Percentiles rank a stretch among this genome's conserved stretches.
Evolutionary conservation across 257 asterid species (phyloP).

Genomic region (Buddleja alternifolia): DNA sequence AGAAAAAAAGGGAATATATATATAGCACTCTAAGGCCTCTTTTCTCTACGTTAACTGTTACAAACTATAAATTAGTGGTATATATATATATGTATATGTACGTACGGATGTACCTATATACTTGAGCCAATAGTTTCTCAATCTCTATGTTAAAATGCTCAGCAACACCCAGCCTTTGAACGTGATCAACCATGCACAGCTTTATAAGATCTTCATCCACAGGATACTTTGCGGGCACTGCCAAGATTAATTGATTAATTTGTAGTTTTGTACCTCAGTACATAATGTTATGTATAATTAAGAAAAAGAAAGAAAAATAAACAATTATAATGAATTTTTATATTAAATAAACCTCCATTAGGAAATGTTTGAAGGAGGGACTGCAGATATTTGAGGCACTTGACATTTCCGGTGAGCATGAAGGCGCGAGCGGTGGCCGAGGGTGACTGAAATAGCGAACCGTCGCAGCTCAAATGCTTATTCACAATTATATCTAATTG

Average conservation of each 20-base stretch:
- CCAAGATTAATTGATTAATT: conserved; percentile 1
- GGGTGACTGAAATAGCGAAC: conserved; percentile 55
- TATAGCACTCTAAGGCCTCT: too few species aligned
- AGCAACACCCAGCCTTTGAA: conserved; percentile 60
- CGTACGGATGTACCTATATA: too few species aligned
- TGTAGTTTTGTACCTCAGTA: too few species aligned
- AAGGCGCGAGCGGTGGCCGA: conserved; percentile 58
- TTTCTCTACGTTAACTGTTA: too few species aligned
- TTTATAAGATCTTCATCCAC: conserved; percentile 49
- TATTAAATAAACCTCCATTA: conserved; percentile 40
- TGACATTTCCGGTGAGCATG: conserved; percentile 37
- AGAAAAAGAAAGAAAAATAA: background rate
- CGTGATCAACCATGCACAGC: conserved; percentile 53
- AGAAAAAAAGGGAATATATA: too few species aligned
- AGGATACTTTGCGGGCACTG: conserved; percentile 51
- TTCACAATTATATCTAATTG: conserved; percentile 7
- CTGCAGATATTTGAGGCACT: conserved; percentile 37
- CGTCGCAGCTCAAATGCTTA: conserved; percentile 33
- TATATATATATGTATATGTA: too few species aligned
- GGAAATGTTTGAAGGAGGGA: conserved; percentile 46
- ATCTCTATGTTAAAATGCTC: conserved; percentile 48
- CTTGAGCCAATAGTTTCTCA: conserved; percentile 38
- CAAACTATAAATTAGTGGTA: too few species aligned
- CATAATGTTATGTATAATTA: background rate
- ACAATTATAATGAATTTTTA: background rate